Base-by-base conservation (phyloP, 352 stramenopile species). In the Phytophthora melonis region DNA sequence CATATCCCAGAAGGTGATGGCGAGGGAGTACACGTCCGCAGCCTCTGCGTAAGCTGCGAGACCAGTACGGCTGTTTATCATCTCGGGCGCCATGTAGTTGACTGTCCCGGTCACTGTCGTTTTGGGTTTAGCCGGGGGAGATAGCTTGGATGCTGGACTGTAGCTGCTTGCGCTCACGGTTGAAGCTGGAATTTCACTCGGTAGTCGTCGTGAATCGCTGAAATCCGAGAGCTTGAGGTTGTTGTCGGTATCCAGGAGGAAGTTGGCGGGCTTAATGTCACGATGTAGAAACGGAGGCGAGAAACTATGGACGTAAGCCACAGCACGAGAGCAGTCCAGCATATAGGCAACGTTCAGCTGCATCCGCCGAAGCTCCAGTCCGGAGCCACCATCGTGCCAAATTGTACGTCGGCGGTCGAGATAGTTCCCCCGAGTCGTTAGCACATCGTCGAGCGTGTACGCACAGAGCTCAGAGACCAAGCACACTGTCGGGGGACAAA, bases 1-100 rank as follows among this genome's bases (percentile, higher is more conserved):
- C n/a, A 94, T 86, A 60, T 94, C 84, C 87, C 87, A 94, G 18
- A 93, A 75, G 3, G 84, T 90, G 39, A 93, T 84, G n/a, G 45
- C 85, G 36, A 94, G 66, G n/a, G 79, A 83, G 62, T 89, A 94
- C 21, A 94, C 74, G 52, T 94, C 87, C 0, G 87, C 85, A 41
- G 78, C 76, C 58, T 93, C 81, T 1, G 68, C 77, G 58, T 94
- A 94, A 0, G 65, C 54, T 11, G 78, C 81, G 6, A 86, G 30
- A 8, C 83, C 83, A 25, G 68, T 76, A 13, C 78, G 62, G 23
- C 81, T 82, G 27, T 54, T 66, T 54, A 93, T 87, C 70, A 93
- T 79, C 64, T 93, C 87, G 0, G 87, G 87, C 18, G 87, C 84
- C 84, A 93, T 93, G 71, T 91, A 93, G 36, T 88, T 68, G 3